A percentile compares a stretch with the other conserved stretches of the same genome.
Evolutionary conservation across 495 filamentous ascomycete genomes (phyloP).

Genomic region (Penicillium flavigenum): DNA sequence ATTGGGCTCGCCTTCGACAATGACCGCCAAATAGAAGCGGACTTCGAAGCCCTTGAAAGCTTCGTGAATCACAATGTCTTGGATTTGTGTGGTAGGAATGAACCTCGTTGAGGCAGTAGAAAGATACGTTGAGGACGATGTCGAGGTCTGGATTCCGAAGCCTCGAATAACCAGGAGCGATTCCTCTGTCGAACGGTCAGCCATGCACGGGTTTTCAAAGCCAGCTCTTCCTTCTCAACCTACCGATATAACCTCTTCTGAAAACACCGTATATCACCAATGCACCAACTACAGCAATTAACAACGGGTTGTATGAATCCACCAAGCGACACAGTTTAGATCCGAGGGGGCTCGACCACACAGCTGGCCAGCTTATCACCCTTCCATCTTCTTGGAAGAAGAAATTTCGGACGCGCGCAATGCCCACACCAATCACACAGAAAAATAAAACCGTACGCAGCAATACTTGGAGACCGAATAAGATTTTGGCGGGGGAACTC

Average conservation of each 20-base stretch:
- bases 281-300: constrained; percentile 28
- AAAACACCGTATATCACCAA: constrained; percentile 49
- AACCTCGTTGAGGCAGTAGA: constrained; percentile 72
- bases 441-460: constrained; percentile 47
- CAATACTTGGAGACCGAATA: constrained; percentile 50
- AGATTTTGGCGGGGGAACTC: constrained; percentile 56
- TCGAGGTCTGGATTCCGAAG: constrained; percentile 86
- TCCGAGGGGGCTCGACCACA: constrained; percentile 38
- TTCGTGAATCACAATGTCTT: constrained; percentile 92
- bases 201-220: constrained; percentile 16
- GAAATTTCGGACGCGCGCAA: constrained; percentile 35
- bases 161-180: constrained; percentile 84
- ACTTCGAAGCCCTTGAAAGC: constrained; percentile 94
- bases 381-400: constrained; percentile 27
- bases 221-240: constrained; percentile 6
- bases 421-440: constrained; percentile 42
- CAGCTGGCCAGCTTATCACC: constrained; percentile 29
- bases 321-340: constrained; percentile 35
- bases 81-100: constrained; percentile 88
- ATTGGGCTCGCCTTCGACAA: constrained; percentile 86
- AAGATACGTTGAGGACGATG: constrained; percentile 62
- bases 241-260: constrained; percentile 51
- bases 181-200: constrained; percentile 59
- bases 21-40: constrained; percentile 81
- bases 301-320: constrained; percentile 37